A percentile compares a stretch with the other conserved stretches of the same genome.
Evolutionary conservation across 1,139 yeast genomes (phyloP).

Genomic region (Blastobotrys raffinosifermentans): DNA sequence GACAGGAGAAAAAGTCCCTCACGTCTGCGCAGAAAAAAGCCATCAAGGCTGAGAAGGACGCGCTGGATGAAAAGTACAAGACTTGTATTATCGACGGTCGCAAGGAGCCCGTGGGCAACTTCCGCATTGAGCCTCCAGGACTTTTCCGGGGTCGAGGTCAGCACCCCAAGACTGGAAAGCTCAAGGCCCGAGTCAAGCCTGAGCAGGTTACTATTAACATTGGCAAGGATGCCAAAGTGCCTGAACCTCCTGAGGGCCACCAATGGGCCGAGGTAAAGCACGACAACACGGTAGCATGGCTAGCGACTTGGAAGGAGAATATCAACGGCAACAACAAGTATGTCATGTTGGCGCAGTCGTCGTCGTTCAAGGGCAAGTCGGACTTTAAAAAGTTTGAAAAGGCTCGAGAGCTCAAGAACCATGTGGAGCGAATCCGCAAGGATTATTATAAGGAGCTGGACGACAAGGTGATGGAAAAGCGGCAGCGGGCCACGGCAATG

Average conservation of each 20-base stretch:
- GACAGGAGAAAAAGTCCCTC: conserved; percentile 66
- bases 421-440: conserved; percentile 64
- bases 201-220: conserved; percentile 85
- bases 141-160: conserved; percentile 94
- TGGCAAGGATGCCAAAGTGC: conserved; percentile 65
- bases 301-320: conserved; percentile 96
- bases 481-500: conserved; percentile 93
- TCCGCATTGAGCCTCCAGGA: conserved; percentile 94
- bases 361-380: conserved; percentile 85
- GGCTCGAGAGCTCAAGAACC: conserved; percentile 73
- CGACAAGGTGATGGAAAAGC: conserved; percentile 70
- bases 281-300: conserved; percentile 90
- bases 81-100: conserved; percentile 80
- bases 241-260: conserved; percentile 83
- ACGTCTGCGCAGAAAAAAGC: conserved; percentile 68
- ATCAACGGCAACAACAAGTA: conserved; percentile 79
- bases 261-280: conserved; percentile 85
- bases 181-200: conserved; percentile 65
- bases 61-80: conserved; percentile 72
- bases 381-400: conserved; percentile 91
- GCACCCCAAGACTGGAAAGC: conserved; percentile 91
- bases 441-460: conserved; percentile 71
- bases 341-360: conserved; percentile 86
- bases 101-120: conserved; percentile 88
- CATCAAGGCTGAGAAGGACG: conserved; percentile 66